Evolutionary conservation across 805 yeast genomes (phyloP), one percentile per base, ranked within the genome.

Genomic region (Wickerhamiella sorbophila): DNA sequence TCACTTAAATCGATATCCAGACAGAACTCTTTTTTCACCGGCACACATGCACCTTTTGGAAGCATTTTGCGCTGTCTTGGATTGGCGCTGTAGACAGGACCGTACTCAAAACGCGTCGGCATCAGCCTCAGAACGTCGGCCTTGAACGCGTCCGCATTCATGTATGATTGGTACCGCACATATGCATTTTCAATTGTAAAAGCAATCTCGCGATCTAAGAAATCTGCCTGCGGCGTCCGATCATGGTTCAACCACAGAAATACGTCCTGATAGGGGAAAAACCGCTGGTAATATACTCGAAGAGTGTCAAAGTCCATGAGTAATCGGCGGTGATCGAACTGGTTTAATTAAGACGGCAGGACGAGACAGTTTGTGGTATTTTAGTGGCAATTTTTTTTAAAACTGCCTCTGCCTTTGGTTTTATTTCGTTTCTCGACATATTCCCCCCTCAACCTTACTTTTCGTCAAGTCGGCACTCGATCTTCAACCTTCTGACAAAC

Each of bases 1-100:
- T 91, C 98, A 20, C 95, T 91, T 69, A 91, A 75, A 78, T 91
- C 98, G 49, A 91, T 88, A 75, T 91, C 98, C 50, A 91, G 80
- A 5, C 87, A 95, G 44, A 91, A 67, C 58, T 91, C 98, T 59
- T 91, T 91, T 49, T 74, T 69, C 27, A 79, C 53, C 1, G 98
- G 91, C 52, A 75, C 77, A 78, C 86, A 74, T 18, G 83, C 79
- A 24, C 70, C 70, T 51, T 82, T 82, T 16, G 93, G 74, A 14
- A 85, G 65, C 6, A 76, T 69, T 54, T 83, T 87, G 41, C 94
- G 70, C 45, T 85, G 83, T 43, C 74, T 75, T n/a, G 97, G 98
- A 48, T 83, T 84, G 14, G 80, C 77, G 1, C 84, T 70, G 57
- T 86, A 91, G 3, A 86, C 78, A 0, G 97, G 95, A 26, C 98